Evolutionary conservation across 208 protist genomes (phyloP).

Genomic region (Leishmania tarentolae): DNA sequence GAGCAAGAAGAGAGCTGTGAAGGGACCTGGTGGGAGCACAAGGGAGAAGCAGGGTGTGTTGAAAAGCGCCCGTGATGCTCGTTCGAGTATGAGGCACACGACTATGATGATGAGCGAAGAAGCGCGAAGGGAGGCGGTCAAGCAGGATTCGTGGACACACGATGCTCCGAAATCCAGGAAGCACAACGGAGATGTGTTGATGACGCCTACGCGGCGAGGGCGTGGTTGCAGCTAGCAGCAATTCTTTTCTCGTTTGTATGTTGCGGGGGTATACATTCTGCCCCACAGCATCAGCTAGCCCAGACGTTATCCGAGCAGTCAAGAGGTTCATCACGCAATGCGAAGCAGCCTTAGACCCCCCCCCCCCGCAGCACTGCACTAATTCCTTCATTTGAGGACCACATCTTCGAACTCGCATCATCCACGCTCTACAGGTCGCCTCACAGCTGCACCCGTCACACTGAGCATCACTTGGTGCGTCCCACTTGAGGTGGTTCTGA

Average conservation of each 20-base stretch:
- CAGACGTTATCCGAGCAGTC: not conserved
- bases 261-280: not conserved
- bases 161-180: not conserved
- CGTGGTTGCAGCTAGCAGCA: not conserved
- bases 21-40: not conserved
- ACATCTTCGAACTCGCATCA: not conserved
- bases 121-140: not conserved
- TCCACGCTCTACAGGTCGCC: not conserved
- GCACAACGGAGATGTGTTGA: not conserved
- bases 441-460: not conserved
- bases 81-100: not conserved
- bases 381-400: not conserved
- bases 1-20: not conserved
- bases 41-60: not conserved
- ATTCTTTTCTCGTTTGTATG: not conserved
- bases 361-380: not conserved
- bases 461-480: not conserved
- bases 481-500: not conserved
- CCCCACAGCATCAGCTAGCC: not conserved
- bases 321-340: not conserved
- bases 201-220: not conserved
- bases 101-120: not conserved
- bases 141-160: not conserved
- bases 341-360: not conserved
- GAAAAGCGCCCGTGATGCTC: not conserved